phyloP scores from a whole-genome alignment of 805 yeast genomes.

The Kazachstania viticola region DNA sequence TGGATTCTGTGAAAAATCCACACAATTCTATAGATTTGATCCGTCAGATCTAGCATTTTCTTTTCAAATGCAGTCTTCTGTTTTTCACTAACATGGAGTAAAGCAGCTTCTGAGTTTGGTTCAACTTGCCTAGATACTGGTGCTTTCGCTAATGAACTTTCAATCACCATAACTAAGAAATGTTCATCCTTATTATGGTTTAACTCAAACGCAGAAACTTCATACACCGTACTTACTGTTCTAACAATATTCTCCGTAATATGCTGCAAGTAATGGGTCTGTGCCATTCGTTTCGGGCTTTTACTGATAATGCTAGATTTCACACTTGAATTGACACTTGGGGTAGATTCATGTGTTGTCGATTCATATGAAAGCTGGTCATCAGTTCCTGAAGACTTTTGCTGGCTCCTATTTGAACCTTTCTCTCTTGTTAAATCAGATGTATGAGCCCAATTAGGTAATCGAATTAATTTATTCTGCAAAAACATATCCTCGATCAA shows the following conservation, averaged over 20 bases:
- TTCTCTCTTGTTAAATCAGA: conserved; percentile 18
- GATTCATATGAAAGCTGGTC: neutral
- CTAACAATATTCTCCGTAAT: conserved; percentile 74
- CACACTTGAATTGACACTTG: neutral
- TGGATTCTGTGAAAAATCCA: conserved; percentile 57
- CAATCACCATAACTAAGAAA: conserved; percentile 76
- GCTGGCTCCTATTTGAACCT: neutral
- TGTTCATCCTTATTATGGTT: conserved; percentile 44
- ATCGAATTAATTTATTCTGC: conserved; percentile 34
- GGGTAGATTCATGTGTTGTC: neutral
- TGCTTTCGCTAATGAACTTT: conserved; percentile 42
- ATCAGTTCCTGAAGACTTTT: neutral
- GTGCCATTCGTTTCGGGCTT: conserved; percentile 16
- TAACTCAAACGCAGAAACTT: conserved; percentile 80
- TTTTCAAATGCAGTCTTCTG: conserved; percentile 15
- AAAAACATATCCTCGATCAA: conserved; percentile 83
- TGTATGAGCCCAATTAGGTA: conserved; percentile 28
- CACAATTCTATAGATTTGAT: conserved; percentile 26
- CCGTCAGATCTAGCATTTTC: conserved; percentile 23
- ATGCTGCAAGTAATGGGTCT: conserved; percentile 71
- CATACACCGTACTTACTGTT: conserved; percentile 70
- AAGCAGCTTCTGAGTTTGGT: neutral
- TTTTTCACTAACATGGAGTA: conserved; percentile 4
- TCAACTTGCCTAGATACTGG: neutral
- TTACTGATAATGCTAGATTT: no score